Percentiles rank a stretch among this genome's conserved stretches.
These are phyloP conservation scores for Aegilops umbellulata DNA, from an alignment of 176 grass and related monocot genomes.

Conservation along the genomic window DNA sequence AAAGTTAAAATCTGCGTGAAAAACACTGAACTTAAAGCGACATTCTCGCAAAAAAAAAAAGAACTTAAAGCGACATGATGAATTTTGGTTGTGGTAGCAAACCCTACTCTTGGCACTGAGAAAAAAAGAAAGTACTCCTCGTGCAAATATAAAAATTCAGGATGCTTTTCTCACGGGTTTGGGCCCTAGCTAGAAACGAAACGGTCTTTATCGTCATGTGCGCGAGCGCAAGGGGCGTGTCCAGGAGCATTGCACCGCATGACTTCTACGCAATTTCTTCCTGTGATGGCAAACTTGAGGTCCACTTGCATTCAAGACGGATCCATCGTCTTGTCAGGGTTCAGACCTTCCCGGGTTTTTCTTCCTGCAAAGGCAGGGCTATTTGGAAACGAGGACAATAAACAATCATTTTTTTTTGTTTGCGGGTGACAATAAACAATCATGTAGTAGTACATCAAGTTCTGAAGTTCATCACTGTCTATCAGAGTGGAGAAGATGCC, in stretches of 20 bases:
- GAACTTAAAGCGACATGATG: neutral
- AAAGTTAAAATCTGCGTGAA: neutral
- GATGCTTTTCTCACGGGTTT: neutral
- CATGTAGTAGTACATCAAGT: too few species aligned
- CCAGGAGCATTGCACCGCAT: slow-evolving; percentile 53
- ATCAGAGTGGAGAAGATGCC: too few species aligned
- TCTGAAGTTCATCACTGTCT: too few species aligned
- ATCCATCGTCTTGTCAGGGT: neutral
- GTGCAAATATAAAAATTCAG: too few species aligned
- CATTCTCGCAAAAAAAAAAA: too few species aligned
- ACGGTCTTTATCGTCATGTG: slow-evolving; percentile 28
- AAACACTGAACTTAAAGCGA: neutral
- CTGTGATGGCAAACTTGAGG: neutral
- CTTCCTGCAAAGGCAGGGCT: neutral
- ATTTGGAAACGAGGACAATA: neutral
- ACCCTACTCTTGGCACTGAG: neutral
- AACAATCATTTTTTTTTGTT: too few species aligned
- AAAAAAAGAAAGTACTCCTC: neutral
- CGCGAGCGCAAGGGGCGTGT: neutral
- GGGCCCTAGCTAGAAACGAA: neutral
- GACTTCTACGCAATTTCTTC: slow-evolving; percentile 54
- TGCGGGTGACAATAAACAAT: neutral
- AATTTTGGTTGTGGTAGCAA: neutral
- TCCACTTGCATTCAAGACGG: slow-evolving; percentile 19
- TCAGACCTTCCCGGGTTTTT: neutral